These are phyloP conservation scores for Beauveria sp. DNA, from an alignment of 2,329 filamentous ascomycete species.

Conservation along the genomic window DNA sequence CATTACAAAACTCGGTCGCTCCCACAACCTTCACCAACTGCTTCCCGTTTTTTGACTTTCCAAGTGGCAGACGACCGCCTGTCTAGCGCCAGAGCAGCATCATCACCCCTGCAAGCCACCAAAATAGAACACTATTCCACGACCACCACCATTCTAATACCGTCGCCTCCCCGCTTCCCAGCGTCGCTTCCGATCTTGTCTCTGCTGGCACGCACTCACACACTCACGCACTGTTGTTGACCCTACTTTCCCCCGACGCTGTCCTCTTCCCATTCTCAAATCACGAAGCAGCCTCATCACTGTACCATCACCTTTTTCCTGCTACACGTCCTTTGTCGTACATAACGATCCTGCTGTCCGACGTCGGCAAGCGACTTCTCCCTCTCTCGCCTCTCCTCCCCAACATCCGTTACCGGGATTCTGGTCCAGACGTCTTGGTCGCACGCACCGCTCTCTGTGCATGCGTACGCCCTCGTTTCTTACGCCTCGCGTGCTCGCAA, in stretches of 20 bases:
- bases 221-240: background rate
- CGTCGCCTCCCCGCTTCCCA: conserved; percentile 8
- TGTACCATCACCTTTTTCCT: background rate
- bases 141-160: conserved; percentile 3
- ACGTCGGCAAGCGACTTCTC: conserved; percentile 6
- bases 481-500: conserved; percentile 1
- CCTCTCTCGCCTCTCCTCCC: background rate
- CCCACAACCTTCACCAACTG: background rate
- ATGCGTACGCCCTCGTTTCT: conserved; percentile 4
- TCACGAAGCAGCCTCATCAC: background rate
- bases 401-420: conserved; percentile 6
- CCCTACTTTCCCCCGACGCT: background rate
- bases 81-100: background rate
- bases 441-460: background rate
- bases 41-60: conserved; percentile 5
- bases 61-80: conserved; percentile 4
- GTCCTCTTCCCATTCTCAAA: background rate
- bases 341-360: background rate
- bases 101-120: conserved; percentile 7
- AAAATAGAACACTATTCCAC: background rate
- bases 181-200: background rate
- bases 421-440: conserved; percentile 8
- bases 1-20: background rate
- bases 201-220: background rate
- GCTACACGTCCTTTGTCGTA: background rate